phyloP scores from a whole-genome alignment of 331 rosid species.

The Saraca asoca region DNA sequence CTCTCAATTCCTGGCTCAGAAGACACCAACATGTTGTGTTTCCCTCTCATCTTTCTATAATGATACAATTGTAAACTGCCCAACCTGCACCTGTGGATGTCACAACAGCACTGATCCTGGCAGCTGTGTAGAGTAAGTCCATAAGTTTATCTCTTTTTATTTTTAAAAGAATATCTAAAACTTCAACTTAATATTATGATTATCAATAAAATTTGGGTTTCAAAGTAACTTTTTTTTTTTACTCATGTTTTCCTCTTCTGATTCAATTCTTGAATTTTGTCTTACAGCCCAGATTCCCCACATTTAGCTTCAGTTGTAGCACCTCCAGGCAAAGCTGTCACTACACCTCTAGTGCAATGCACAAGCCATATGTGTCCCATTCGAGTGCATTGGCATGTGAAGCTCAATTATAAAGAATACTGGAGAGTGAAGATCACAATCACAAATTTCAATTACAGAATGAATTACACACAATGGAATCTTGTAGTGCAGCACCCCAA shows the following conservation, averaged over 20 bases:
- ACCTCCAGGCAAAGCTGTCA: slow-evolving; percentile 49
- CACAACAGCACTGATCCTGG: slow-evolving; percentile 66
- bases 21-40: slow-evolving; percentile 96
- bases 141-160: slow-evolving; percentile 13
- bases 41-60: slow-evolving; percentile 95
- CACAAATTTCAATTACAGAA: slow-evolving; percentile 73
- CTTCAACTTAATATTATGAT: not conserved
- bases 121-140: slow-evolving; percentile 79
- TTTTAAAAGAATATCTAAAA: slow-evolving; percentile 15
- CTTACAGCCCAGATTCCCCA: slow-evolving; percentile 62
- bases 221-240: slow-evolving; percentile 5
- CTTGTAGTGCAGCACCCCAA: slow-evolving; percentile 74
- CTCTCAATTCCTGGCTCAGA: slow-evolving; percentile 92
- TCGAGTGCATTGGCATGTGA: slow-evolving; percentile 85
- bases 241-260: not conserved
- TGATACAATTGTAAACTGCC: slow-evolving; percentile 80
- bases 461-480: slow-evolving; percentile 73
- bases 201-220: slow-evolving; percentile 8
- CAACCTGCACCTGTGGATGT: slow-evolving; percentile 92
- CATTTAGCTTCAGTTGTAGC: slow-evolving; percentile 73
- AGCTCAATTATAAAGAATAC: slow-evolving; percentile 72
- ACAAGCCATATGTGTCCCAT: slow-evolving; percentile 92
- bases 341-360: slow-evolving; percentile 78
- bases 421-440: slow-evolving; percentile 74
- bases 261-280: slow-evolving; percentile 16